These are phyloP conservation scores for Haberlea rhodopensis DNA, from an alignment of 257 asterid genomes.

Conservation along the genomic window DNA sequence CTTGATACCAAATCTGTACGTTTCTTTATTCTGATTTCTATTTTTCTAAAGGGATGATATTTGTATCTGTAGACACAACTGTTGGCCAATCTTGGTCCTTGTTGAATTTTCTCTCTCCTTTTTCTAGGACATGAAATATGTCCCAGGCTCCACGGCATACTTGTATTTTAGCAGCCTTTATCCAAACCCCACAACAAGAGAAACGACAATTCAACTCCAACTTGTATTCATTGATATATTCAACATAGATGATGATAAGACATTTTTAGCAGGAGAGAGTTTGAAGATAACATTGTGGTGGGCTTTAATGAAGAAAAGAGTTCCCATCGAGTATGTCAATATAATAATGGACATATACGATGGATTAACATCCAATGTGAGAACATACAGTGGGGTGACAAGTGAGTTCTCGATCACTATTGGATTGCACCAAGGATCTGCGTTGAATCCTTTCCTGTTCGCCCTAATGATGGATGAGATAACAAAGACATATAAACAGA, in stretches of 20 bases:
- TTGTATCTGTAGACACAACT: slow-evolving; percentile 1
- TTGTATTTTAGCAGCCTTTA: not conserved
- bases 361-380: no score
- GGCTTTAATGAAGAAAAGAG: no score
- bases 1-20: not conserved
- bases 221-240: not conserved
- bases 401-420: no score
- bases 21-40: no score
- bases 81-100: not conserved
- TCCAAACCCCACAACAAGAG: not conserved
- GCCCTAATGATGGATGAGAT: no score
- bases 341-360: no score
- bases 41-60: not conserved
- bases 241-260: not conserved
- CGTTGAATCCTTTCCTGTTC: no score
- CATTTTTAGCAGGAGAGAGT: not conserved
- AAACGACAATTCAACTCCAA: not conserved
- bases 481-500: no score
- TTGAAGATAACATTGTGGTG: not conserved
- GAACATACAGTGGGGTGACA: no score
- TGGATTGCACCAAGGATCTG: no score
- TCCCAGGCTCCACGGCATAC: not conserved
- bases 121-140: no score
- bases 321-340: no score
- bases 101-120: slow-evolving; percentile 9